phyloP scores from a whole-genome alignment of 176 grass and related monocot genomes.

The Triticum monococcum region DNA sequence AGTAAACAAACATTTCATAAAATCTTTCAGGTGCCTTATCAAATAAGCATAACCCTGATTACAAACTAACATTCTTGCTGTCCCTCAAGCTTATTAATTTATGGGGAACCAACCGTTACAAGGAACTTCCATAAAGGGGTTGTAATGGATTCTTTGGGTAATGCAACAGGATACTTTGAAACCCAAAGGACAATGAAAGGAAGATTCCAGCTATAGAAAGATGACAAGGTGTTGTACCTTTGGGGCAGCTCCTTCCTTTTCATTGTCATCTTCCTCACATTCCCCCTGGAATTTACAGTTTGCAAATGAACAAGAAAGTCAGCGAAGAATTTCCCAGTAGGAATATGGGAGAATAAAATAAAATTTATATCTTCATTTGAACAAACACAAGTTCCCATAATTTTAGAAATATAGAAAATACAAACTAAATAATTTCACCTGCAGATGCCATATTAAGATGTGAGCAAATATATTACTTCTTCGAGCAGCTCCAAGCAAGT shows the following conservation, averaged over 20 bases:
- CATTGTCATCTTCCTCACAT: slow-evolving; percentile 76
- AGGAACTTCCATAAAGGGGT: slow-evolving; percentile 26
- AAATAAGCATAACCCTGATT: not conserved
- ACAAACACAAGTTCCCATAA: not conserved
- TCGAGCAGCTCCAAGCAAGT: slow-evolving; percentile 91
- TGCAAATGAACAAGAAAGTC: slow-evolving; percentile 27
- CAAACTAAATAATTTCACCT: slow-evolving; percentile 54
- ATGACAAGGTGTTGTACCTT: slow-evolving; percentile 54
- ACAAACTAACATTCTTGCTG: not conserved
- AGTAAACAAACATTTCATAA: slow-evolving; percentile 6
- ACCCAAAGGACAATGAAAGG: not conserved
- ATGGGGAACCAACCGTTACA: not conserved
- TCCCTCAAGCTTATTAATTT: not conserved
- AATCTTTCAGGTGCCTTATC: not conserved
- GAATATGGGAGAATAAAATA: slow-evolving; percentile 21
- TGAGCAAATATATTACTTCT: slow-evolving; percentile 99
- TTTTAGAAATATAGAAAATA: slow-evolving; percentile 4
- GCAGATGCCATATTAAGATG: slow-evolving; percentile 99
- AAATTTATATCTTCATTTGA: slow-evolving; percentile 4
- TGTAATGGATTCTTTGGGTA: slow-evolving; percentile 23
- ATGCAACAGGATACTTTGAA: slow-evolving; percentile 25
- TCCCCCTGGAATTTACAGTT: slow-evolving; percentile 68
- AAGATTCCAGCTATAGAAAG: slow-evolving; percentile 24
- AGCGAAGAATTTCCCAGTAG: slow-evolving; percentile 22
- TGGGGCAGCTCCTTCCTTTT: slow-evolving; percentile 60